Base-by-base conservation (phyloP, 345 rosid genomes). In the Trapa incisa region DNA sequence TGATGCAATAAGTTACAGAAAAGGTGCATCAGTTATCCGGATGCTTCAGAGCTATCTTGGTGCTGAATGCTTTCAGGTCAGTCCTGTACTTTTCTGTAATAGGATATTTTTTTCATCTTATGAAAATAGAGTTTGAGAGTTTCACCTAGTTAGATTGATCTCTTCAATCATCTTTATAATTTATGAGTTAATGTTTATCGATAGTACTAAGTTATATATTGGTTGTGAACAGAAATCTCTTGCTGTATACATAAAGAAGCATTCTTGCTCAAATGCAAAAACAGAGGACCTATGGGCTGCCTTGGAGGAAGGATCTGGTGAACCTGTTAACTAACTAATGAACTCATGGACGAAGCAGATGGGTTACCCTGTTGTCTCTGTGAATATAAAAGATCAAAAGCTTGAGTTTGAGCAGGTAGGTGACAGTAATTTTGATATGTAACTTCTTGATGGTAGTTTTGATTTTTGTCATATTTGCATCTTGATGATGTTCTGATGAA, bases 21-120 rank as follows among this genome's bases (percentile, higher is more conserved):
- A 94, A 81, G 97, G 99, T 73, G 97, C 99, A 65, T 87, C 96
- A 71, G 87, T 94, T 47, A 89, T 94, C 66, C 89, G 87, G 66
- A 94, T 94, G 99, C 87, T 94, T 29, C 96, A 94, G 78, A 94
- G 89, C 80, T 94, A 87, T 79, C 90, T 94, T 67, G 97, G 99
- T 76, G 97, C 96, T 45, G 96, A 89, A 64, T 38, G 68, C 69
- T 91, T 94, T 77, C 97, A 94, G 97, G 99, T 94, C 79, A 64
- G 76, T 69, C 36, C 8, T 63, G 47, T 66, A n/a, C 47, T 39
- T 32, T n/a, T 43, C 38, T 63, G 68, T 52, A 50, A 32, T 35
- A 50, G n/a, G 53, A 17, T 3, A 48, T 11, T 48, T 3, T 48
- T 48, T 48, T 48, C 11, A 3, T 14, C 53, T 22, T 38, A 3